A percentile compares a stretch with the other conserved stretches of the same genome.
These are phyloP conservation scores for Cercospora sojina DNA, from an alignment of 2,329 filamentous ascomycete species.

Conservation along the genomic window DNA sequence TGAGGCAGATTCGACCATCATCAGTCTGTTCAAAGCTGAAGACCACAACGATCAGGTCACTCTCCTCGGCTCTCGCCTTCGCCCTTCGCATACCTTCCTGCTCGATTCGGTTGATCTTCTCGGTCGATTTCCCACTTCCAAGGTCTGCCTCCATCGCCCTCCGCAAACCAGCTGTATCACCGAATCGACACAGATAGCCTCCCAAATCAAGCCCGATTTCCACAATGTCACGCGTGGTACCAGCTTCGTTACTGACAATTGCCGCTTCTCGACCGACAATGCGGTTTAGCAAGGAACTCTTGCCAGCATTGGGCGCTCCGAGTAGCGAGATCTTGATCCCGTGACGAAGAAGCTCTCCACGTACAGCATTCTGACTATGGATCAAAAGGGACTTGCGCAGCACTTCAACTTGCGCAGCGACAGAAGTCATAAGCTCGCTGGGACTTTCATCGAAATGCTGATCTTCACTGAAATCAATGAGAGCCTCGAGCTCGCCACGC, in stretches of 20 bases:
- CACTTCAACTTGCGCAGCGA: slow-evolving; percentile 61
- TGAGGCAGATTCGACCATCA: slow-evolving; percentile 17
- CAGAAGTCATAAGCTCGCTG: slow-evolving; percentile 66
- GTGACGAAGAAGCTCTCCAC: slow-evolving; percentile 77
- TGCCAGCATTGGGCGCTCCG: slow-evolving; percentile 90
- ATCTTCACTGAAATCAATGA: slow-evolving; percentile 97
- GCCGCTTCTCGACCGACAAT: slow-evolving; percentile 90
- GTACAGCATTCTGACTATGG: slow-evolving; percentile 74
- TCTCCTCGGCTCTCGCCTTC: slow-evolving; percentile 73
- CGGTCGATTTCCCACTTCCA: slow-evolving; percentile 15
- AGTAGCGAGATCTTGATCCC: slow-evolving; percentile 85
- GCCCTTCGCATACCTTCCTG: slow-evolving; percentile 87
- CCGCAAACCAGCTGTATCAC: slow-evolving; percentile 88
- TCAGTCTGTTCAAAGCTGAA: slow-evolving; percentile 63
- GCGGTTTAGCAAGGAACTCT: slow-evolving; percentile 88
- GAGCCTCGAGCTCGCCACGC: slow-evolving; percentile 85
- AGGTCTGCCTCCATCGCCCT: slow-evolving; percentile 17
- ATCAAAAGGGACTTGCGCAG: slow-evolving; percentile 64
- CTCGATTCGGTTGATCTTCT: slow-evolving; percentile 70
- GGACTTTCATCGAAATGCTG: slow-evolving; percentile 94
- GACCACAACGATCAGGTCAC: slow-evolving; percentile 81
- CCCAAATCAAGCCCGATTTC: slow-evolving; percentile 87
- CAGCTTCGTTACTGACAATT: slow-evolving; percentile 89
- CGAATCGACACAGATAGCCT: slow-evolving; percentile 89
- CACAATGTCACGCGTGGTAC: slow-evolving; percentile 90